phyloP scores from a whole-genome alignment of 169 alveolate species.

The Plasmodium inui region DNA sequence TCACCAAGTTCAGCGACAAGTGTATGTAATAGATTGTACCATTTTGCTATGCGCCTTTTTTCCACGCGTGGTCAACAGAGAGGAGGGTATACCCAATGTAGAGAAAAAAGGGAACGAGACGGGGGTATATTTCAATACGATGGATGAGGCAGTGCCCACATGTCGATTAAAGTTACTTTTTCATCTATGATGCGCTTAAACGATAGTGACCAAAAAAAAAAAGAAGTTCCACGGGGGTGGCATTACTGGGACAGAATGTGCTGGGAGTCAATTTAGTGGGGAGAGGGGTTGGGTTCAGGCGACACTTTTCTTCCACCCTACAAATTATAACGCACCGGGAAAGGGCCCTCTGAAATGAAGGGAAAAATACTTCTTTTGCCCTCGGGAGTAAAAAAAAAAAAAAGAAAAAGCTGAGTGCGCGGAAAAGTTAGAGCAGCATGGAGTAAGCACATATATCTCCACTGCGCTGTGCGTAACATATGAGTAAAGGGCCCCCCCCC shows the following conservation, averaged over 20 bases:
- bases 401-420: background rate
- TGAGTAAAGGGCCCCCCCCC: background rate
- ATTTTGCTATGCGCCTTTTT: background rate
- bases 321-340: background rate
- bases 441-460: background rate
- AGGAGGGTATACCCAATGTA: background rate
- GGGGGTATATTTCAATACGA: background rate
- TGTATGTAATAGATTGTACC: background rate
- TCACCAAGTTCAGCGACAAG: background rate
- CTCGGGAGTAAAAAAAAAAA: background rate
- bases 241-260: too few relatives aligned
- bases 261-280: conserved; percentile 16
- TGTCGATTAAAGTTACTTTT: background rate
- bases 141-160: background rate
- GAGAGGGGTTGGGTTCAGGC: conserved; percentile 32
- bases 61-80: background rate
- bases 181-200: background rate
- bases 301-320: background rate
- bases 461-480: background rate
- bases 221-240: background rate
- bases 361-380: background rate
- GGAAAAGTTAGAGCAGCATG: background rate
- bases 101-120: background rate
- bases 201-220: background rate
- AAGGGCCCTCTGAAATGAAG: background rate